Evolutionary conservation across 345 rosid genomes (phyloP).

Genomic region (Eutrema heterophyllum): DNA sequence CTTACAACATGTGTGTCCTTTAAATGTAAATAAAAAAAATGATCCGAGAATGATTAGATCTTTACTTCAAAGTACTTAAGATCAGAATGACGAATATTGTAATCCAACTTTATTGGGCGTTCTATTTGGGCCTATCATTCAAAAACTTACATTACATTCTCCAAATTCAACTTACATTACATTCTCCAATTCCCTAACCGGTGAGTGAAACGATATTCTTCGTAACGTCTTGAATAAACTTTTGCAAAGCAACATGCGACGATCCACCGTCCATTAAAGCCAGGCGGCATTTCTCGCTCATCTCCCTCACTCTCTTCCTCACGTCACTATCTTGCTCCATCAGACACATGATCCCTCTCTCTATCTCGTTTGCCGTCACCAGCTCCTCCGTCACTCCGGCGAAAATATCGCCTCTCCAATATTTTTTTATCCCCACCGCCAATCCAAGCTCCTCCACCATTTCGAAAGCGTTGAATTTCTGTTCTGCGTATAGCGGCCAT

Average conservation of each 20-base stretch:
- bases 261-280: conserved; percentile 39
- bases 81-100: too few species aligned
- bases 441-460: conserved; percentile 39
- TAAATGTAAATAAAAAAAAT: too few species aligned
- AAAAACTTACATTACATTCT: background rate
- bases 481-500: conserved; percentile 49
- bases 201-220: background rate
- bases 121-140: background rate
- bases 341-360: conserved; percentile 26
- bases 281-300: conserved; percentile 21
- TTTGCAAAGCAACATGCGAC: conserved; percentile 9
- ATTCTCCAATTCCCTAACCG: background rate
- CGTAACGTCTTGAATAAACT: conserved; percentile 24
- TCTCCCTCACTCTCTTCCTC: conserved; percentile 29
- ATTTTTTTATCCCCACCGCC: conserved; percentile 37
- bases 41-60: too few species aligned
- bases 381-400: background rate
- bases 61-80: too few species aligned
- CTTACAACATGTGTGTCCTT: too few species aligned
- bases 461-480: conserved; percentile 51
- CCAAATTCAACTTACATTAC: background rate
- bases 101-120: too few species aligned
- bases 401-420: conserved; percentile 7
- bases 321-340: conserved; percentile 30
- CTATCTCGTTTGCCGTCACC: conserved; percentile 30